phyloP scores from a whole-genome alignment of 345 rosid species.

The Eucalyptus marginata region DNA sequence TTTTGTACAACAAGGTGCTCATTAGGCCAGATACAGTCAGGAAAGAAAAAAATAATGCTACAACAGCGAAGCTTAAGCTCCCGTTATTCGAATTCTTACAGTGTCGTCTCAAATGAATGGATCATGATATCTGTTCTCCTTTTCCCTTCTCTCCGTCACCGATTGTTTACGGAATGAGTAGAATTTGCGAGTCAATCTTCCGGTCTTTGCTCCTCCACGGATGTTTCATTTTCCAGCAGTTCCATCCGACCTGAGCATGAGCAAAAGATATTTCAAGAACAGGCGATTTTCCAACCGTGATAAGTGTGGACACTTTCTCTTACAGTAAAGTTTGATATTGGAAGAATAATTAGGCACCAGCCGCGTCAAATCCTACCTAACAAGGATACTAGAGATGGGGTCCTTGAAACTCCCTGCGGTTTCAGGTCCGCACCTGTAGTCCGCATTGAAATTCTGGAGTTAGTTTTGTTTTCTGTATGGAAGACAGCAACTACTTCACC shows the following conservation, averaged over 20 bases:
- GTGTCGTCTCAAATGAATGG: neutral
- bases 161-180: neutral
- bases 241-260: conserved; percentile 49
- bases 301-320: neutral
- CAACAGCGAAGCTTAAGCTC: neutral
- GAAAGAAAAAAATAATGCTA: neutral
- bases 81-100: neutral
- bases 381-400: conserved; percentile 76
- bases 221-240: conserved; percentile 38
- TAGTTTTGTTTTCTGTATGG: neutral
- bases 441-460: neutral
- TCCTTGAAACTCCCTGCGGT: conserved; percentile 48
- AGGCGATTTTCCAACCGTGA: neutral
- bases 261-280: neutral
- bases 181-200: conserved; percentile 13
- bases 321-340: neutral
- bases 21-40: neutral
- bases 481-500: neutral
- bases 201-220: conserved; percentile 38
- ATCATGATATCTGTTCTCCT: neutral
- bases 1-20: neutral
- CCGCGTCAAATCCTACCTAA: conserved; percentile 35
- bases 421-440: conserved; percentile 47
- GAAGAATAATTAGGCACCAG: neutral
- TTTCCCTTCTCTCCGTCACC: neutral